Base-by-base conservation (phyloP, 2,329 filamentous ascomycete genomes). In the Catunica adiposa region DNA sequence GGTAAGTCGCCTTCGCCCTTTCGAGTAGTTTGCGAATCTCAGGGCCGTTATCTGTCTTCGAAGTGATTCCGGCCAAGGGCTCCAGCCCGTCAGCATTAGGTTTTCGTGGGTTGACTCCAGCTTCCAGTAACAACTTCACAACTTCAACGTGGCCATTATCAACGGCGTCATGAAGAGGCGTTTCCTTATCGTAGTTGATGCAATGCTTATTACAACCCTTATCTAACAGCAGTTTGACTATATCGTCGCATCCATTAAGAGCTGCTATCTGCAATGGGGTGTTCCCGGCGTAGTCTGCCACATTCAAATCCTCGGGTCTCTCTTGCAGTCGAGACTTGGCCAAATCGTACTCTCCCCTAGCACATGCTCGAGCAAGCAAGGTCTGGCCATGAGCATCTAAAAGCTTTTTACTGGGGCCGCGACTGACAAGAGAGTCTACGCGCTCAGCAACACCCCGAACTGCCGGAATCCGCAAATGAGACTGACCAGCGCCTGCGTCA, bases 281-380 rank as follows among this genome's bases (percentile, higher is more conserved):
- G 64, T 97, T 97, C n/a, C 88, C 87, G 14, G 92, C 92, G 65
- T 95, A 94, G 65, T 98, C 92, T 23, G 86, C 81, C 57, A 89
- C 78, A 62, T 98, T 86, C 55, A 97, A 69, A 67, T 97, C 89
- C 60, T 94, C 86, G 0, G 88, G 89, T 20, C 89, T 79, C 65
- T 94, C 86, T 7, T 77, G 73, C 31, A 89, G 76, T 60, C 86
- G 79, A 62, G 79, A 77, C 66, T 86, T 89, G 15, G 87, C 89
- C 8, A 75, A 73, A 1, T 90, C 86, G 56, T 92, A 78, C 64
- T 94, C 87, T 53, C 89, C 88, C 62, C 83, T 82, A 38, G 89
- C 86, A 67, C 89, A 94, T 26, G 90, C 89, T 61, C 89, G 82
- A n/a, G 90, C 89, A 23, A 98, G 74, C 54, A 84, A 79, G 3